A percentile compares a stretch with the other conserved stretches of the same genome.
These are phyloP conservation scores for Psilocybe cubensis DNA, from an alignment of 768 basidiomycete genomes.

Conservation along the genomic window DNA sequence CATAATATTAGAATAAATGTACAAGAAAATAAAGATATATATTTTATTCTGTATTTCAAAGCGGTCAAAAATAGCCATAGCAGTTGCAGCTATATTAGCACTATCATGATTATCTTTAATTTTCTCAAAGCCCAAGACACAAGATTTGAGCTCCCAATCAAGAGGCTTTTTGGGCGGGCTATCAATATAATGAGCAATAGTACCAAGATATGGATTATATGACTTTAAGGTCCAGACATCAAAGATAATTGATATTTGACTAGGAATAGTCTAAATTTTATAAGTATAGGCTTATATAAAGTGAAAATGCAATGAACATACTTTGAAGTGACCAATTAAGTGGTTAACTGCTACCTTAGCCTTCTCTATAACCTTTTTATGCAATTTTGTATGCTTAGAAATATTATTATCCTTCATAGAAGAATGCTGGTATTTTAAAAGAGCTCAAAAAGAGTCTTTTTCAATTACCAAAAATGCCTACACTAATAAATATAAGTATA, in stretches of 20 bases:
- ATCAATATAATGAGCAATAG: slow-evolving; percentile 23
- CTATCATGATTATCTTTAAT: slow-evolving; percentile 19
- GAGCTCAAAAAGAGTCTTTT: slow-evolving; percentile 16
- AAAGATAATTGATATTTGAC: slow-evolving; percentile 22
- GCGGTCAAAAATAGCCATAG: slow-evolving; percentile 1
- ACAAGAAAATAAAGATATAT: background rate
- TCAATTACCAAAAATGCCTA: slow-evolving; percentile 27
- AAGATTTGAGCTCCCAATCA: slow-evolving; percentile 20
- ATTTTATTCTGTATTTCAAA: slow-evolving; percentile 17
- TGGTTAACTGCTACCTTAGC: slow-evolving; percentile 4
- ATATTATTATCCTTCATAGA: slow-evolving; percentile 19
- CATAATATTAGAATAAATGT: background rate
- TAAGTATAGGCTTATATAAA: background rate
- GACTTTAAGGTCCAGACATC: slow-evolving; percentile 22
- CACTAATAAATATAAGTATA: too few species aligned
- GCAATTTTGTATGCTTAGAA: slow-evolving; percentile 22
- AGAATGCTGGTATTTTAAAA: slow-evolving; percentile 22
- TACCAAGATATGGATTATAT: slow-evolving; percentile 17
- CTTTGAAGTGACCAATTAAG: slow-evolving; percentile 6
- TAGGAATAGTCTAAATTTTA: slow-evolving; percentile 6
- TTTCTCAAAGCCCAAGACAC: slow-evolving; percentile 13
- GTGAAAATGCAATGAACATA: background rate
- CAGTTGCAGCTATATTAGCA: slow-evolving; percentile 11
- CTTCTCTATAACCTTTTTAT: slow-evolving; percentile 19
- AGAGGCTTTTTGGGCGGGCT: background rate